Conservation (phyloP, 2,329 filamentous ascomycete genomes). For the Fusarium redolens region DNA sequence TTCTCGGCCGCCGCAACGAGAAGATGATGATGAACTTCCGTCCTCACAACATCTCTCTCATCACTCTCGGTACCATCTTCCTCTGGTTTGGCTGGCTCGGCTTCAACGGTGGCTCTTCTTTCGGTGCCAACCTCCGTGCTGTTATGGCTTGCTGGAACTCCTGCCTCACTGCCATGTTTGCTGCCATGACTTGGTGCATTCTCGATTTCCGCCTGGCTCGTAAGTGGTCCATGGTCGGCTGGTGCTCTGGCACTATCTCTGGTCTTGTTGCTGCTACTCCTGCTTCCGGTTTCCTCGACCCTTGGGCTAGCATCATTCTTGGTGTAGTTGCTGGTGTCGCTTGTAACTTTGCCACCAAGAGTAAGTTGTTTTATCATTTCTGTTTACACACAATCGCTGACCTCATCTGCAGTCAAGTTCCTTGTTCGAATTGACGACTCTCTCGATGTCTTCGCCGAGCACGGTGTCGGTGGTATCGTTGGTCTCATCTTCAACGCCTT, state of each 20-base stretch:
- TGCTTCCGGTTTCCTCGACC: constrained; percentile 74
- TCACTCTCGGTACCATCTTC: constrained; percentile 93
- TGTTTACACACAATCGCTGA: neutral
- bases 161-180: constrained; percentile 92
- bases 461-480: constrained; percentile 76
- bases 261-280: constrained; percentile 77
- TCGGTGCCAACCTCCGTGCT: constrained; percentile 93
- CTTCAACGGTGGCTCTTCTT: constrained; percentile 96
- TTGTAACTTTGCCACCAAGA: constrained; percentile 76
- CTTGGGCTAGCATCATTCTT: constrained; percentile 75
- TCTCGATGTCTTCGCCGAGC: constrained; percentile 78
- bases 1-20: constrained; percentile 95
- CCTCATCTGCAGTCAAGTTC: constrained; percentile 62
- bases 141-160: constrained; percentile 99
- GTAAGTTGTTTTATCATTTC: constrained; percentile 39
- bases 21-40: constrained; percentile 99
- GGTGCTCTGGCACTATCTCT: constrained; percentile 78
- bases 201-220: constrained; percentile 94
- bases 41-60: constrained; percentile 97
- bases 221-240: constrained; percentile 89
- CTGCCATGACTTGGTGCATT: constrained; percentile 90
- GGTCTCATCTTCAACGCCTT: constrained; percentile 79
- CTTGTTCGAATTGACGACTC: constrained; percentile 75
- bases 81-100: constrained; percentile 99
- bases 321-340: constrained; percentile 73